Evolutionary conservation across 305 asterid species (phyloP).

Genomic region (Fraxinus baroniana): DNA sequence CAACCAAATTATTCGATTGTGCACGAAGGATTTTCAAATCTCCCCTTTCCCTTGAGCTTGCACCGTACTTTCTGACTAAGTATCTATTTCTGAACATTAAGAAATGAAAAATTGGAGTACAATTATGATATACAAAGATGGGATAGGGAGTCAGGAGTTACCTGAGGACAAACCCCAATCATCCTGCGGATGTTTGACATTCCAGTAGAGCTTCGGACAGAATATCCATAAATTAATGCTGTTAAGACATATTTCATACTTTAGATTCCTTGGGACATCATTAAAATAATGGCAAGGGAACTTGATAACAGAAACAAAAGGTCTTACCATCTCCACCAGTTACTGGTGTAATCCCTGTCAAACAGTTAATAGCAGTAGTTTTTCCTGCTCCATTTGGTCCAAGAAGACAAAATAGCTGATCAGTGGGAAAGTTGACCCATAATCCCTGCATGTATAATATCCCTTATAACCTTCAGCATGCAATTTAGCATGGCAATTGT

Average conservation of each 20-base stretch:
- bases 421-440: slow-evolving; percentile 83
- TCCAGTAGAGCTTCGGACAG: slow-evolving; percentile 71
- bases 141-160: slow-evolving; percentile 22
- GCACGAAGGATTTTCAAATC: slow-evolving; percentile 2
- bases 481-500: not conserved
- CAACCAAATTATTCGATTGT: not conserved
- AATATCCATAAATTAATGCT: slow-evolving; percentile 83
- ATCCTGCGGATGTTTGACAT: slow-evolving; percentile 76
- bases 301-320: slow-evolving; percentile 5
- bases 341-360: slow-evolving; percentile 91
- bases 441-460: slow-evolving; percentile 59
- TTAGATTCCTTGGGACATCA: slow-evolving; percentile 18
- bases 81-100: not conserved
- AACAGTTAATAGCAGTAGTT: slow-evolving; percentile 82
- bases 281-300: slow-evolving; percentile 12
- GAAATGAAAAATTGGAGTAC: slow-evolving; percentile 16
- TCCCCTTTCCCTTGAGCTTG: slow-evolving; percentile 14
- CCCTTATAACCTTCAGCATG: slow-evolving; percentile 12
- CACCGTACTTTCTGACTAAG: not conserved
- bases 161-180: slow-evolving; percentile 98
- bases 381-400: slow-evolving; percentile 99
- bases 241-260: slow-evolving; percentile 30
- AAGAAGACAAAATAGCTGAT: slow-evolving; percentile 87
- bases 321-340: slow-evolving; percentile 88
- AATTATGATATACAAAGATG: slow-evolving; percentile 3